phyloP scores from a whole-genome alignment of 805 yeast species.

The Dipodascus albidus region DNA sequence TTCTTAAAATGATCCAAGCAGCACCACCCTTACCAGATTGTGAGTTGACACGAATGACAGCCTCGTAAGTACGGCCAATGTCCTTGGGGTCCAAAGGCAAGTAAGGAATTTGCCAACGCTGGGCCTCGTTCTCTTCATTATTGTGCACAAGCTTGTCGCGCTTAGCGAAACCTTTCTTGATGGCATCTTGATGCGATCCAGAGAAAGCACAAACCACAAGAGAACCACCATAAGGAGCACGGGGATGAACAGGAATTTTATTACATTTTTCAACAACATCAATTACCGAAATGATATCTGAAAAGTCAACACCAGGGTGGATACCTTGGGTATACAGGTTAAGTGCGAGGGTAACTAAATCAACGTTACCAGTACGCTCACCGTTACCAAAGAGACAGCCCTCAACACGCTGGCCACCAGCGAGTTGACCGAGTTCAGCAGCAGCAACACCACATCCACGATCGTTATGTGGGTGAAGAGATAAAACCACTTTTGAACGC shows the following conservation, averaged over 20 bases:
- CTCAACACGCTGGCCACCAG: constrained; percentile 83
- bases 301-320: constrained; percentile 57
- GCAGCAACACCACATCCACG: constrained; percentile 89
- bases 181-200: constrained; percentile 85
- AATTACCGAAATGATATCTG: constrained; percentile 52
- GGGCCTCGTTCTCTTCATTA: constrained; percentile 4
- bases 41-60: constrained; percentile 80
- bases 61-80: constrained; percentile 82
- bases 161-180: constrained; percentile 63
- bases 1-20: constrained; percentile 72
- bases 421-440: constrained; percentile 68
- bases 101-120: constrained; percentile 62
- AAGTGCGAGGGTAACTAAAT: constrained; percentile 64
- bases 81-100: constrained; percentile 78
- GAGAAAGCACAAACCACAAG: constrained; percentile 75
- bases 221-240: constrained; percentile 78
- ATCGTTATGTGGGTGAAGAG: constrained; percentile 76
- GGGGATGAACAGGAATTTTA: constrained; percentile 65
- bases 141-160: constrained; percentile 3
- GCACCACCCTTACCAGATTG: constrained; percentile 88
- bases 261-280: constrained; percentile 71
- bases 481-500: constrained; percentile 60
- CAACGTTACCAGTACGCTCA: constrained; percentile 82
- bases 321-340: constrained; percentile 74
- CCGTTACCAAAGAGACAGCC: constrained; percentile 82